Conservation (phyloP, 1,284 basidiomycete species). For the Termitomyces sp. region DNA sequence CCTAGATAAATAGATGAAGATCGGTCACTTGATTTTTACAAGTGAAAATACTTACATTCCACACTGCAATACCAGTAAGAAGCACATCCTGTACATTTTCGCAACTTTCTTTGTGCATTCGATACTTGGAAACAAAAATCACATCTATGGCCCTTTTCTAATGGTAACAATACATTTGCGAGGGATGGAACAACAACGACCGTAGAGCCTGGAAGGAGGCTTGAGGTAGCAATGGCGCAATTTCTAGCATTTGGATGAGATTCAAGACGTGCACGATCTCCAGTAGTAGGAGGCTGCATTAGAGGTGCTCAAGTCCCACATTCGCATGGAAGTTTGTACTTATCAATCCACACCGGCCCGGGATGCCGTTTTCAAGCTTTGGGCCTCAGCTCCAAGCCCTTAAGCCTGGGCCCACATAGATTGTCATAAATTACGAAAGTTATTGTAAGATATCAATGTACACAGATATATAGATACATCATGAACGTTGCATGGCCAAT, state of each 20-base stretch:
- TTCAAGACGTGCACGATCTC: conserved; percentile 25
- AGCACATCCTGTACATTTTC: conserved; percentile 57
- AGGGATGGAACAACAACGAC: conserved; percentile 44
- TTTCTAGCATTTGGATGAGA: conserved; percentile 45
- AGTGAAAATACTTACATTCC: conserved; percentile 39
- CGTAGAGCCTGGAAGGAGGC: conserved; percentile 37
- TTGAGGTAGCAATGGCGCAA: conserved; percentile 38
- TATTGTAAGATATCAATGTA: neutral
- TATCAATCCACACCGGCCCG: neutral
- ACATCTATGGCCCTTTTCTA: conserved; percentile 58
- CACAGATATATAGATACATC: neutral
- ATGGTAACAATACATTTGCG: conserved; percentile 43
- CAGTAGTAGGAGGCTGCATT: neutral
- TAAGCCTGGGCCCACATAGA: too few relatives aligned
- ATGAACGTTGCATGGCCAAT: conserved; percentile 11
- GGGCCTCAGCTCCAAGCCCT: too few relatives aligned
- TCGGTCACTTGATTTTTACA: conserved; percentile 5
- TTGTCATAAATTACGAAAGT: neutral
- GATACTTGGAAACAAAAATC: conserved; percentile 48
- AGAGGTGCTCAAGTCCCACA: neutral
- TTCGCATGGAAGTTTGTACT: too few relatives aligned
- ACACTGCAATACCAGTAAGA: conserved; percentile 67
- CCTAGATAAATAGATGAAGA: conserved; percentile 35
- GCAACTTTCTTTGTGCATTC: conserved; percentile 25
- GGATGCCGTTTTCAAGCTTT: too few relatives aligned